Evolutionary conservation across 2,329 filamentous ascomycete genomes (phyloP).

Genomic region (Sarocladiaceae sp.): DNA sequence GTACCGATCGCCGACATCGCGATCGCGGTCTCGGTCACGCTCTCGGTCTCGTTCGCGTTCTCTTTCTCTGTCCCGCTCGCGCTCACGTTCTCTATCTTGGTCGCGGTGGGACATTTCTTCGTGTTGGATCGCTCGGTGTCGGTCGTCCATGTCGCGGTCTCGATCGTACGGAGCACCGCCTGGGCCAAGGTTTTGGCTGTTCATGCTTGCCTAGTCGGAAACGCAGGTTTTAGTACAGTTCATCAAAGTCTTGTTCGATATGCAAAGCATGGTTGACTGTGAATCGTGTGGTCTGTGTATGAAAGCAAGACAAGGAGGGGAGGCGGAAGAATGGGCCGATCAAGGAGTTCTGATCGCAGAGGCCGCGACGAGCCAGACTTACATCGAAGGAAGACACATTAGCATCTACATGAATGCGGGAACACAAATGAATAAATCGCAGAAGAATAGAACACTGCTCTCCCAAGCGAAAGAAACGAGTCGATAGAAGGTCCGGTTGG

Average conservation of each 20-base stretch:
- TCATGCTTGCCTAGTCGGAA: slow-evolving; percentile 39
- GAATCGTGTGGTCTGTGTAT: no score
- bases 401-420: slow-evolving; percentile 8
- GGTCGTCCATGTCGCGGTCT: slow-evolving; percentile 45
- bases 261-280: no score
- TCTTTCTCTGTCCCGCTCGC: slow-evolving; percentile 62
- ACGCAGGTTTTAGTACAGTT: no score
- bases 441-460: neutral
- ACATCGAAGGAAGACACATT: slow-evolving; percentile 5
- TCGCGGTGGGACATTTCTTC: slow-evolving; percentile 42
- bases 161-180: slow-evolving; percentile 40
- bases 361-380: slow-evolving; percentile 5
- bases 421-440: neutral
- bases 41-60: slow-evolving; percentile 56
- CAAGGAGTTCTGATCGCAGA: neutral
- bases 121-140: slow-evolving; percentile 41
- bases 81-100: slow-evolving; percentile 45
- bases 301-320: neutral
- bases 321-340: neutral
- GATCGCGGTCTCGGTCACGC: slow-evolving; percentile 57
- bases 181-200: slow-evolving; percentile 38
- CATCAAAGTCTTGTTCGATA: no score
- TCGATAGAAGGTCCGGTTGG: neutral
- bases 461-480: neutral
- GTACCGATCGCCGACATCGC: slow-evolving; percentile 65